phyloP scores from a whole-genome alignment of 768 basidiomycete species.

The Pisolithus orientalis region DNA sequence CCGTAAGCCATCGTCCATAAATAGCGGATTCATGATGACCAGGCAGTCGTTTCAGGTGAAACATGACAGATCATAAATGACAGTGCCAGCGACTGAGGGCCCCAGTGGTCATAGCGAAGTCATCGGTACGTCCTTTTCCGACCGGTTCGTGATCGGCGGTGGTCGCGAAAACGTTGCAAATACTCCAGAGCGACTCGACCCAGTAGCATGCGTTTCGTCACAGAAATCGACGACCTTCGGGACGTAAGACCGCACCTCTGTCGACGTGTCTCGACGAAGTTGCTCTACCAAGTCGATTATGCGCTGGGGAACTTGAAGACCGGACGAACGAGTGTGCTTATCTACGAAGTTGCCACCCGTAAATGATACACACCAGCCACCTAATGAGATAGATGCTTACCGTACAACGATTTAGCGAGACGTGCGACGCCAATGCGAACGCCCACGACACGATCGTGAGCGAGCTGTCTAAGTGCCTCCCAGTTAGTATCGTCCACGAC shows the following conservation, averaged over 20 bases:
- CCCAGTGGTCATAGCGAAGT: background rate
- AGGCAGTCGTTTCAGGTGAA: background rate
- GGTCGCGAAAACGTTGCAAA: conserved; percentile 36
- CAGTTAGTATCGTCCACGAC: conserved; percentile 41
- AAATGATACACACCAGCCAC: background rate
- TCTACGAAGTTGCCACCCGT: conserved; percentile 7
- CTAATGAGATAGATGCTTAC: conserved; percentile 34
- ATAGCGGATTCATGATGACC: background rate
- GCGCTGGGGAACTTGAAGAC: conserved; percentile 23
- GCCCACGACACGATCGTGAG: conserved; percentile 66
- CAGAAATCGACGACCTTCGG: conserved; percentile 23
- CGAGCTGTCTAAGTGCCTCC: conserved; percentile 47
- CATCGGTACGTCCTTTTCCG: conserved; percentile 6
- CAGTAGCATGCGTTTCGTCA: conserved; percentile 6
- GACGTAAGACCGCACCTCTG: conserved; percentile 59
- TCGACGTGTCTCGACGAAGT: conserved; percentile 50
- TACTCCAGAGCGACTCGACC: conserved; percentile 11
- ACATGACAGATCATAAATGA: background rate
- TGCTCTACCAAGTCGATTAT: conserved; percentile 37
- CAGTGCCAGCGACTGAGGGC: background rate
- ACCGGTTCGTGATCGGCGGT: conserved; percentile 14
- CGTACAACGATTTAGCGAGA: conserved; percentile 48
- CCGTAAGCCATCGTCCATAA: background rate
- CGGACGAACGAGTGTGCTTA: conserved; percentile 6
- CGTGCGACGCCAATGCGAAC: conserved; percentile 86